Evolutionary conservation across 768 basidiomycete species (phyloP), one percentile per base, ranked within the genome.

Genomic region (Lactifluus piperatus): DNA sequence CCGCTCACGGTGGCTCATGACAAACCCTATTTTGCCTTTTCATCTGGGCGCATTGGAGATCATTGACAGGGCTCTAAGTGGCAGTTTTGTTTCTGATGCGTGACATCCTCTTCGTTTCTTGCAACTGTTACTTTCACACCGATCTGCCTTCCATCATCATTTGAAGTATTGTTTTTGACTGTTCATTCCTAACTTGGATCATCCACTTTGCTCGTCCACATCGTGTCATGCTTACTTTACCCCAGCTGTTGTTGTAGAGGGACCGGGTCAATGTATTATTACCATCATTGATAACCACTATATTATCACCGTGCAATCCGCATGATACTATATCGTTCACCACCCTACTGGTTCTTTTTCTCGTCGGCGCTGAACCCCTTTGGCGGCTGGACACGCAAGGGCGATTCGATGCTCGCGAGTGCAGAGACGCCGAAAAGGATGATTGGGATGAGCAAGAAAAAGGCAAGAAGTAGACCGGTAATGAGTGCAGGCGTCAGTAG

Each of bases 401-500:
- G 83, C 47, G 80, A 84, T 68, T 90, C 86, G 59, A 91, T 88
- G 65, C 85, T 84, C 22, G 85, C 79, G 41, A 91, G 76, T 0
- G 88, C 81, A 22, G 71, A 76, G 53, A 91, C 77, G 29, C 85
- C 85, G 39, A 86, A 56, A 68, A 84, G 73, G 11, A 88, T 68
- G 48, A 86, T 70, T 1, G 91, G 88, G 24, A 91, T 67, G 13
- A 88, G 73, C 51, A 89, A 66, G 69, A 89, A 86, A 66, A 91
- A 74, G 0, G 73, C 72, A 46, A 91, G 71, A 50, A 91, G 77
- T 18, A 91, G 77, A 7, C 76, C 69, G 4, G 77, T 78, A 70
- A 91, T 88, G 49, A 92, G 76, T 0, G 78, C 85, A 1, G 90
- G 86, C 0, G 88, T 88, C 49, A 91, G 79, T 47, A 90, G 77